Base-by-base conservation (phyloP, 495 filamentous ascomycete genomes). In the Annulohypoxylon nitens region DNA sequence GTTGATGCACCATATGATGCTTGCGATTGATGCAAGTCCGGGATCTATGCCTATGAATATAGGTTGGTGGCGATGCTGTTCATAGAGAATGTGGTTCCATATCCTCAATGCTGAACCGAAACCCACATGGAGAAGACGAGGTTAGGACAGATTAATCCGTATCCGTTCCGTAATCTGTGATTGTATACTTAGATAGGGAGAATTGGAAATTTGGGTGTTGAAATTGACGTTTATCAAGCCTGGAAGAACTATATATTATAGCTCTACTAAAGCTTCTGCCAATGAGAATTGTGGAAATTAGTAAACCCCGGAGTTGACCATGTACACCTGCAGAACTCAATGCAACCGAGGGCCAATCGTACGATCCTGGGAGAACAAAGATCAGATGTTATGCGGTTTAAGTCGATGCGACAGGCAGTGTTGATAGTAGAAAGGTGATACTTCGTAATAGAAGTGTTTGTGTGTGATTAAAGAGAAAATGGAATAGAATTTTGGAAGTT, bases 21-120 rank as follows among this genome's bases (percentile, higher is more conserved):
- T 72, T 16, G 50, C 47, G 60, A 30, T 41, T 25, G 41, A 37
- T 54, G 25, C 51, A 16, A 39, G 12, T 62, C 26, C 41, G 36
- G 12, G 55, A 50, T 55, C 70, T 45, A 64, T 68, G 59, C n/a
- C 45, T 39, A 57, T 66, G 43, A 57, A 12, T n/a, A 50, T 39
- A 67, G 30, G 30, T 50, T 51, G 41, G 37, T 50, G 37, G 37
- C 14, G 23, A 37, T 57, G 16, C 20, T 59, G 16, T 69, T 69
- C 14, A 47, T 12, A 45, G 25, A 37, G 30, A 61, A n/a, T 8
- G 14, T 20, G 30, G 26, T 9, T 45, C 37, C 37, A 69, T 36
- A 47, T 37, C 47, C 16, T 26, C 18, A 30, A 36, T 16, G 18
- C 10, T 5, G 14, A 36, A 3, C 51, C 10, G n/a, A 57, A 37